phyloP scores from a whole-genome alignment of 1,284 basidiomycete species.

The Puccinia novopanici region DNA sequence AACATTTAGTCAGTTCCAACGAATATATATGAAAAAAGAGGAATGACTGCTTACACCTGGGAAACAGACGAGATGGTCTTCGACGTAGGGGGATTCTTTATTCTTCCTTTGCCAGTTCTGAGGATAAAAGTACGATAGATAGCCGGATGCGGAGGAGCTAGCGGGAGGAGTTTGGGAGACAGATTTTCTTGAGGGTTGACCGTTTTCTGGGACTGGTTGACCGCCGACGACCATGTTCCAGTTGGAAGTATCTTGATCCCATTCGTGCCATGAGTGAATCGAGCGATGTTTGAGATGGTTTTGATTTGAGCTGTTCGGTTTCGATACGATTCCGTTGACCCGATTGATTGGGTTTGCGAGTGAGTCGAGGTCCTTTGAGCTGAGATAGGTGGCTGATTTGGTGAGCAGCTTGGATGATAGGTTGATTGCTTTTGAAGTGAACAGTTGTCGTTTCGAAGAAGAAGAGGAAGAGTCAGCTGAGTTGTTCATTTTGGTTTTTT shows the following conservation, averaged over 20 bases:
- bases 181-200: neutral
- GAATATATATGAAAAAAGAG: slow-evolving; percentile 6
- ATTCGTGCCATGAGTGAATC: slow-evolving; percentile 15
- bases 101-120: slow-evolving; percentile 39
- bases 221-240: slow-evolving; percentile 45
- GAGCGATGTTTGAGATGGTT: neutral
- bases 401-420: slow-evolving; percentile 42
- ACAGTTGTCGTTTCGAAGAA: slow-evolving; percentile 8
- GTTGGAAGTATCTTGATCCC: slow-evolving; percentile 36
- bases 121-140: slow-evolving; percentile 39
- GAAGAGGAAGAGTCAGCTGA: neutral
- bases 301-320: neutral
- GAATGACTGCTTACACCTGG: slow-evolving; percentile 37
- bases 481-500: slow-evolving; percentile 5
- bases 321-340: slow-evolving; percentile 1
- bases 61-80: slow-evolving; percentile 47
- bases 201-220: neutral
- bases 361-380: slow-evolving; percentile 18
- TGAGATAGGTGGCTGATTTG: slow-evolving; percentile 42
- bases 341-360: slow-evolving; percentile 33
- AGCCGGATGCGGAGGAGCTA: neutral
- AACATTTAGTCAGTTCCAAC: neutral
- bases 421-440: slow-evolving; percentile 25
- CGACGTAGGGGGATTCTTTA: slow-evolving; percentile 7
- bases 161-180: neutral